Evolutionary conservation across 306 rosid species (phyloP).

Genomic region (Cercis canadensis): DNA sequence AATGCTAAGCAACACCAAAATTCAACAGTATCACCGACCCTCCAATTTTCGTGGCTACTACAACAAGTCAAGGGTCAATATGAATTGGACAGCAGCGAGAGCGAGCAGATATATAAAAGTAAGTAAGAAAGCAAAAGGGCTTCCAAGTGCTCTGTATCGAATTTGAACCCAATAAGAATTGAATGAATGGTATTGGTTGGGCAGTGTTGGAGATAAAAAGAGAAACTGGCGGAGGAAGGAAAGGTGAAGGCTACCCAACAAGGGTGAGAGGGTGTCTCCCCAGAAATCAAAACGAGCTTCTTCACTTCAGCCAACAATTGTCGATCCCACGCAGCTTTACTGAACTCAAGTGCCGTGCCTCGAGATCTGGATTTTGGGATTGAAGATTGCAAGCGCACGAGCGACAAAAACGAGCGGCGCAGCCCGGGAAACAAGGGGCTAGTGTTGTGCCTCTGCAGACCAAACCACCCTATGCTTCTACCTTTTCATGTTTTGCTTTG

Average conservation of each 20-base stretch:
- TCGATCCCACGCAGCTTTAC: constrained; percentile 15
- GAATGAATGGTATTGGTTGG: background rate
- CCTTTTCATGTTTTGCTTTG: constrained; percentile 31
- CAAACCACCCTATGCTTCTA: constrained; percentile 36
- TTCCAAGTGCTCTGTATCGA: constrained; percentile 61
- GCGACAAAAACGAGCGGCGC: constrained; percentile 73
- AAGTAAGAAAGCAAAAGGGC: constrained; percentile 32
- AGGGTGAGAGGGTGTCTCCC: constrained; percentile 18
- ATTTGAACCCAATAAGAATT: constrained; percentile 21
- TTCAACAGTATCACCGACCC: constrained; percentile 73
- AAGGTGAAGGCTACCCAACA: constrained; percentile 7
- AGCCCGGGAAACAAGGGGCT: constrained; percentile 58
- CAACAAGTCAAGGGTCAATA: constrained; percentile 41
- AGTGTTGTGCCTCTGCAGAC: constrained; percentile 39
- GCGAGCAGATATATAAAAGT: too few species aligned
- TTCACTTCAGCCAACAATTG: constrained; percentile 35
- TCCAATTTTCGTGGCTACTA: constrained; percentile 51
- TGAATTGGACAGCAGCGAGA: constrained; percentile 40
- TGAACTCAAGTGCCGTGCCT: too few species aligned
- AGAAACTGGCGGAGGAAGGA: constrained; percentile 72
- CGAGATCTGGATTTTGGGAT: constrained; percentile 61
- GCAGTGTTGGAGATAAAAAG: constrained; percentile 29
- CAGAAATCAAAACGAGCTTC: constrained; percentile 24
- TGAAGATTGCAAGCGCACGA: constrained; percentile 53
- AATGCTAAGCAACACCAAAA: constrained; percentile 46